These are phyloP conservation scores for Hypericum perforatum DNA, from an alignment of 345 rosid genomes.

Conservation along the genomic window DNA sequence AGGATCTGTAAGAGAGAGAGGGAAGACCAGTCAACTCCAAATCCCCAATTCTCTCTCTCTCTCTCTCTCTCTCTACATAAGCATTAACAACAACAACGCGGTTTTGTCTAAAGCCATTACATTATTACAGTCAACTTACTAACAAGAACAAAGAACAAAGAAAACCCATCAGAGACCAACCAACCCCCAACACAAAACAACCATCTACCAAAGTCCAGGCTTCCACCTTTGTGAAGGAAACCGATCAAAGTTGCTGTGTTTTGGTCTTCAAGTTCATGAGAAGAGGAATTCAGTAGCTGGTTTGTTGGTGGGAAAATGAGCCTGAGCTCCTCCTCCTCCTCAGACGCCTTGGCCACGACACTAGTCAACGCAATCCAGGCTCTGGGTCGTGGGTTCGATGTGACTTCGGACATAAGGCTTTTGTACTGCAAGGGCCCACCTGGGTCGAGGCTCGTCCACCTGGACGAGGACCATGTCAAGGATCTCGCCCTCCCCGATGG, in stretches of 20 bases:
- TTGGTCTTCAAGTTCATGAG: constrained; percentile 11
- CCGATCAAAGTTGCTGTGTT: neutral
- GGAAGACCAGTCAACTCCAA: constrained; percentile 49
- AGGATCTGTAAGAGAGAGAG: neutral
- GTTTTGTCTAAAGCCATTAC: constrained; percentile 13
- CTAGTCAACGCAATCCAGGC: constrained; percentile 83
- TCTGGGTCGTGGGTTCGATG: constrained; percentile 89
- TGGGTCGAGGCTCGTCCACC: constrained; percentile 69
- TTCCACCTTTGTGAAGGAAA: too few relatives aligned
- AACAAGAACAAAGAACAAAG: neutral
- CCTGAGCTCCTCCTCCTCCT: constrained; percentile 27
- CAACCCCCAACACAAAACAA: constrained; percentile 2
- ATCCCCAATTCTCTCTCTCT: constrained; percentile 11
- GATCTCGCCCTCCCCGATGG: constrained; percentile 54
- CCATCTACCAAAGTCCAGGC: too few relatives aligned
- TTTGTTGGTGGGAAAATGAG: constrained; percentile 14
- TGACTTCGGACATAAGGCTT: constrained; percentile 88
- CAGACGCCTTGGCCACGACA: constrained; percentile 63
- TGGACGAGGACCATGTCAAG: constrained; percentile 52
- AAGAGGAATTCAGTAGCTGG: constrained; percentile 11
- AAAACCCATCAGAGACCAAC: constrained; percentile 12
- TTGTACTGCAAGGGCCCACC: constrained; percentile 86
- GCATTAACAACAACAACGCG: constrained; percentile 30
- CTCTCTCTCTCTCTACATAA: neutral
- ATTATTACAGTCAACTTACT: constrained; percentile 30